Base-by-base conservation (phyloP, 129 eudicot species). In the Chrysanthemum seticuspe region DNA sequence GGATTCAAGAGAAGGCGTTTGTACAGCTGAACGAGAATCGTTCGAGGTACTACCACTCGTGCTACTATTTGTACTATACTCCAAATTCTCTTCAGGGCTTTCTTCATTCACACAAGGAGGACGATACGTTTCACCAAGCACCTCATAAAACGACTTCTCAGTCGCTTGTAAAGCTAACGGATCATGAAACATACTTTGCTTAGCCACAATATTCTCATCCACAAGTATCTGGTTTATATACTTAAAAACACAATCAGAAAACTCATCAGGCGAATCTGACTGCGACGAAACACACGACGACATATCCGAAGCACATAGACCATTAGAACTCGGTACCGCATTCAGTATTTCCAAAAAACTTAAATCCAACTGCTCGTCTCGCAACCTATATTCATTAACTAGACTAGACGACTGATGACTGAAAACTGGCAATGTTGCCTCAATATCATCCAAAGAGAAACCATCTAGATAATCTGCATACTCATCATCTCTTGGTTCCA, bases 171-270 rank as follows among this genome's bases (percentile, higher is more conserved):
- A 74, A 57, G 96, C 96, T 60, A 86, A 76, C 3, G 89, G 95
- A 64, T 91, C 97, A 69, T 83, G 83, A 65, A 91, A 85, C 91
- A 89, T 84, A 54, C 87, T 80, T 13, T 93, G 96, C 67, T 83
- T 87, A 21, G 85, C 84, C 55, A 85, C 97, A 81, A 91, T 58
- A 36, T 86, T 80, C 81, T 91, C 96, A 81, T 88, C 97, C 80
- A 88, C 65, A 36, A 91, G 89, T 34, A 91, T 85, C 74, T 88
- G 90, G 58, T 83, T 84, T 36, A 91, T 85, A 71, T 70, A 91
- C 80, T 83, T 91, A 5, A 86, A 53, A 74, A 89, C 89, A 53
- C 87, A 77, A 56, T 88, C 97, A 15, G 78, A 65, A 70, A 81
- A 79, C 47, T 87, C 96, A 65, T 92, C 97, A 0, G 93, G 95